These are phyloP conservation scores for Ogataea parapolymorpha DNA, from an alignment of 805 yeast species.

Conservation along the genomic window DNA sequence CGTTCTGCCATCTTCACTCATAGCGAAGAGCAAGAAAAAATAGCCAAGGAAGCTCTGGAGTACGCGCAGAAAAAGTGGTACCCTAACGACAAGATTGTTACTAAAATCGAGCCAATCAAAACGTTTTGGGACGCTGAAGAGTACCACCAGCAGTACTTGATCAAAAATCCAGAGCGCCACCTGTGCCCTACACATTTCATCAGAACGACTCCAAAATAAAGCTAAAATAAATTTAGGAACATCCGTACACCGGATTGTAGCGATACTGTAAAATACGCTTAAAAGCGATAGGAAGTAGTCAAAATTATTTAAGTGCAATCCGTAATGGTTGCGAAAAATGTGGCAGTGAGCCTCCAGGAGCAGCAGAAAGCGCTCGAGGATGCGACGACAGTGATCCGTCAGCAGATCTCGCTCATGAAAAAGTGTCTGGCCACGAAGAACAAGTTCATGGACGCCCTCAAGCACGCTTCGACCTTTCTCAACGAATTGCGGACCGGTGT, in stretches of 20 bases:
- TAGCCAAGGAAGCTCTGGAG: slow-evolving; percentile 41
- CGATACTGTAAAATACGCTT: slow-evolving; percentile 1
- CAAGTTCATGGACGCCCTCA: slow-evolving; percentile 80
- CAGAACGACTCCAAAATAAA: slow-evolving; percentile 54
- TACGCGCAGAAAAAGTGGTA: slow-evolving; percentile 72
- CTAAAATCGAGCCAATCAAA: slow-evolving; percentile 63
- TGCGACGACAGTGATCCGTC: slow-evolving; percentile 52
- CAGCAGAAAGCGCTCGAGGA: slow-evolving; percentile 38
- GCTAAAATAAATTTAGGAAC: background rate
- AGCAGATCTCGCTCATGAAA: slow-evolving; percentile 73
- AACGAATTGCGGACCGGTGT: slow-evolving; percentile 75
- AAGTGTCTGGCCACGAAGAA: slow-evolving; percentile 63
- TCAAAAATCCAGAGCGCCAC: slow-evolving; percentile 80
- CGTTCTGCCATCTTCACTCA: slow-evolving; percentile 77
- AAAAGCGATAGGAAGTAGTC: slow-evolving; percentile 5
- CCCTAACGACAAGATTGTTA: slow-evolving; percentile 63
- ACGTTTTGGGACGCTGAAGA: slow-evolving; percentile 93
- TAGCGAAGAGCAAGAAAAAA: slow-evolving; percentile 43
- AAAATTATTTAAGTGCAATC: background rate
- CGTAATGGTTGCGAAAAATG: slow-evolving; percentile 15
- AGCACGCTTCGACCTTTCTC: slow-evolving; percentile 79
- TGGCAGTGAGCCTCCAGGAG: slow-evolving; percentile 22
- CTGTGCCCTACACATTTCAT: slow-evolving; percentile 87
- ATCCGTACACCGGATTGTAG: slow-evolving; percentile 10
- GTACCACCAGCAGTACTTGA: slow-evolving; percentile 82